Conservation (phyloP, 805 yeast genomes). For the Kazachstania psychrophila region DNA sequence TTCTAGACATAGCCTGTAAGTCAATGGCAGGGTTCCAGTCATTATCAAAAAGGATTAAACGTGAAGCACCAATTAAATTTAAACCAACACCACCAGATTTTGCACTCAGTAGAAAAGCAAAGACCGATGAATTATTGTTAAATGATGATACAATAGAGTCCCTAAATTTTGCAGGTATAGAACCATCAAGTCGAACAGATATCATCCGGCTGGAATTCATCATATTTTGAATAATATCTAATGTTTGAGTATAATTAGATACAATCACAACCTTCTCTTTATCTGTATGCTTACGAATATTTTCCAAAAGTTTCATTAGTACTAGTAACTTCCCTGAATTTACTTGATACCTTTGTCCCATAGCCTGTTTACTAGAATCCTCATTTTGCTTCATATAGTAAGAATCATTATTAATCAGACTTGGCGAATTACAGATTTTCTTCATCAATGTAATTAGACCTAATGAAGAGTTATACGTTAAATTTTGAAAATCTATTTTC, state of each 20-base stretch:
- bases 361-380: background rate
- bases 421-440: constrained; percentile 78
- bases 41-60: constrained; percentile 77
- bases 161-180: constrained; percentile 60
- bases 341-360: constrained; percentile 13
- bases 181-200: constrained; percentile 70
- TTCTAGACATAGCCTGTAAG: constrained; percentile 89
- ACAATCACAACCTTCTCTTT: constrained; percentile 77
- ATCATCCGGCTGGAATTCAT: constrained; percentile 41
- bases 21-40: constrained; percentile 97
- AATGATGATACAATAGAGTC: constrained; percentile 59
- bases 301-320: constrained; percentile 46
- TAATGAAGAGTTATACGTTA: constrained; percentile 38
- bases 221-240: constrained; percentile 61
- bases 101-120: constrained; percentile 72
- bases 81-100: constrained; percentile 93
- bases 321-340: constrained; percentile 58
- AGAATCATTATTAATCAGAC: constrained; percentile 44
- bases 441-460: constrained; percentile 64
- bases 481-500: constrained; percentile 22
- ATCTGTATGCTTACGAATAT: constrained; percentile 32
- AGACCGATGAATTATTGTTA: constrained; percentile 41
- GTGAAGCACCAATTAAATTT: constrained; percentile 80
- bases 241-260: constrained; percentile 80
- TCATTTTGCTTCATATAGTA: constrained; percentile 9